Conservation (phyloP, 2,329 filamentous ascomycete species). For the Xenosphaeropsis pyriputrescens region DNA sequence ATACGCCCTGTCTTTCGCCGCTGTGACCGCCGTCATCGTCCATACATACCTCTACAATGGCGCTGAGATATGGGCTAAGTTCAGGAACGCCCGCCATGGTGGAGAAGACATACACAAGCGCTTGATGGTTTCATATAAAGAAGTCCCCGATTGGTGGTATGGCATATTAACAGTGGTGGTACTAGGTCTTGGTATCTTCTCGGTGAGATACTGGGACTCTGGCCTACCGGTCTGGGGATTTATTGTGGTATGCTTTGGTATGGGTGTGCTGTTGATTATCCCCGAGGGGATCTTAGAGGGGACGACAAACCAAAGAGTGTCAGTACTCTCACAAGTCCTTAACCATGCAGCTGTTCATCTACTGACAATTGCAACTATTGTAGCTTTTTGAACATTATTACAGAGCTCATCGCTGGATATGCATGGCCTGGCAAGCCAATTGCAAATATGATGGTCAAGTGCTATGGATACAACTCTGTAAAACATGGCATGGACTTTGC, state of each 20-base stretch:
- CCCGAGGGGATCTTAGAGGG: conserved; percentile 58
- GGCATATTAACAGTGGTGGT: conserved; percentile 5
- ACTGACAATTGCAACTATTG: background rate
- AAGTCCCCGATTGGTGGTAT: conserved; percentile 43
- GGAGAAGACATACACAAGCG: conserved; percentile 35
- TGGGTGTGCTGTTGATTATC: conserved; percentile 40
- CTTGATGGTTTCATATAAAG: conserved; percentile 38
- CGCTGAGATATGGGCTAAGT: conserved; percentile 40
- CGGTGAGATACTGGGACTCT: conserved; percentile 3
- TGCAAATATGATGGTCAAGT: conserved; percentile 68
- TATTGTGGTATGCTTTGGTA: conserved; percentile 5
- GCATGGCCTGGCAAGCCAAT: conserved; percentile 50
- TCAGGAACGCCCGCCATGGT: conserved; percentile 8
- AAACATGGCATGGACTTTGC: conserved; percentile 10
- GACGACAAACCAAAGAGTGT: conserved; percentile 33
- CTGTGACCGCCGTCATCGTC: conserved; percentile 52
- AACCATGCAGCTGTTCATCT: background rate
- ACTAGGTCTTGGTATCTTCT: conserved; percentile 3
- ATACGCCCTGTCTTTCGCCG: conserved; percentile 60
- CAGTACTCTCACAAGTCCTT: background rate
- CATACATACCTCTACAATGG: conserved; percentile 56
- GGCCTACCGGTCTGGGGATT: conserved; percentile 6
- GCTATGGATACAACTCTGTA: conserved; percentile 56
- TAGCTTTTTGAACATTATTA: conserved; percentile 49
- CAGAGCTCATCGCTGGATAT: conserved; percentile 59